Base-by-base conservation (phyloP, 2,329 filamentous ascomycete species). In the Sclerotinia borealis region DNA sequence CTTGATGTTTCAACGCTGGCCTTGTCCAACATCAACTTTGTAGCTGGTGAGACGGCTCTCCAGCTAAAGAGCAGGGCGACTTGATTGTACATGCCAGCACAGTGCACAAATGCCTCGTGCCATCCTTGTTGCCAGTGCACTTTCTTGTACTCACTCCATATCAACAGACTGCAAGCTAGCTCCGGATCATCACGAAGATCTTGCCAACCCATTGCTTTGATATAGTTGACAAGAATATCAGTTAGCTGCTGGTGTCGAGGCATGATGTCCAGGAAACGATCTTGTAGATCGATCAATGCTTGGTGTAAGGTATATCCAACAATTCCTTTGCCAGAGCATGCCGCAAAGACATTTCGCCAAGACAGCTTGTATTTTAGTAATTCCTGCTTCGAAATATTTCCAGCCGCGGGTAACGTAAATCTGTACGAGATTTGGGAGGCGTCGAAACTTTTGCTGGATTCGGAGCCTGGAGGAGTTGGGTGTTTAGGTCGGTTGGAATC, bases 331-430 rank as follows among this genome's bases (percentile, higher is more conserved):
- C 84, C 80, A 69, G 85, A 86, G 2, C 90, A 74, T 39, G 90
- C 75, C 0, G 87, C 87, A 68, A 91, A 85, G 50, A 90, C 82
- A 69, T 90, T 91, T 25, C 88, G 82, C 0, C 87, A 87, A 0
- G 87, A 86, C 52, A 90, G 79, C 67, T 87, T 84, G 66, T 88
- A 80, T 1, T 84, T 78, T 1, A 81, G 78, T 61, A 80, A 81
- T 48, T 80, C 82, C 22, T 74, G 74, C 70, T 75, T 80, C 68
- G 71, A 79, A 45, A 82, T 69, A 43, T 81, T 79, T 1, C 78
- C 67, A 0, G 85, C 85, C 0, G 84, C 79, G 0, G 85, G 81
- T 65, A 90, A 87, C 75, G 83, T 85, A 73, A 90, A 82, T 70
- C 87, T 81, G 64, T 86, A 86, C 2, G 80, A 83, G 49, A 86